Base-by-base conservation (phyloP, 139 green algal species). In the Mesostigma viride region DNA sequence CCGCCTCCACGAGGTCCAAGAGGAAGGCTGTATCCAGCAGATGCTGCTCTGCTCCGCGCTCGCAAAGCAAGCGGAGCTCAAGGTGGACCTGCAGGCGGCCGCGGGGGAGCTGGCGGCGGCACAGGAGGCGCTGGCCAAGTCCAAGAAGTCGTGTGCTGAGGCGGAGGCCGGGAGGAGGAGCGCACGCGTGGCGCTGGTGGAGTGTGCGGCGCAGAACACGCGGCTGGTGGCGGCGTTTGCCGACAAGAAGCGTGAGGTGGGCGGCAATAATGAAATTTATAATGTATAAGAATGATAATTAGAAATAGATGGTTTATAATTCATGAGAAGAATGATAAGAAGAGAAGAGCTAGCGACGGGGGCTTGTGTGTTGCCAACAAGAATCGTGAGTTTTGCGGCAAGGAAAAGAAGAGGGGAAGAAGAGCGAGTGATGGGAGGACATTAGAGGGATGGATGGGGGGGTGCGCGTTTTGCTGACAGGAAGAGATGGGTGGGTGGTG, bases 201-300 rank as follows among this genome's bases (percentile, higher is more conserved):
- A 61, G 51, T 61, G 51, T 14, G 51, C 51, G 11, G 51, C 51
- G 24, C 51, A 61, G 24, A 61, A 61, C 51, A 24, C 51, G 11
- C 8, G 17, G 51, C 51, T 61, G 17, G 51, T 61, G 51, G 51
- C n/a, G 20, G 51, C 51, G 5, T 61, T 31, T 61, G 51, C 51
- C 4, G 51, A 61, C 11, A 61, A 61, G 51, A 61, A 61, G 51
- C 8, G 17, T 4, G 51, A 61, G 51, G 51, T 61, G 24, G 4
- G 51, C n/a, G n/a, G n/a, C n/a, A n/a, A n/a, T n/a, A n/a, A n/a
- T n/a, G n/a, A n/a, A n/a, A n/a, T n/a, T n/a, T n/a, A n/a, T n/a
- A n/a, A n/a, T n/a, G n/a, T n/a, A n/a, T n/a, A n/a, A n/a, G n/a
- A n/a, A n/a, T n/a, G n/a, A n/a, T n/a, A n/a, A n/a, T n/a, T n/a